Evolutionary conservation across 345 rosid genomes (phyloP), one percentile per base, ranked within the genome.

Genomic region (Lepidium africanum): DNA sequence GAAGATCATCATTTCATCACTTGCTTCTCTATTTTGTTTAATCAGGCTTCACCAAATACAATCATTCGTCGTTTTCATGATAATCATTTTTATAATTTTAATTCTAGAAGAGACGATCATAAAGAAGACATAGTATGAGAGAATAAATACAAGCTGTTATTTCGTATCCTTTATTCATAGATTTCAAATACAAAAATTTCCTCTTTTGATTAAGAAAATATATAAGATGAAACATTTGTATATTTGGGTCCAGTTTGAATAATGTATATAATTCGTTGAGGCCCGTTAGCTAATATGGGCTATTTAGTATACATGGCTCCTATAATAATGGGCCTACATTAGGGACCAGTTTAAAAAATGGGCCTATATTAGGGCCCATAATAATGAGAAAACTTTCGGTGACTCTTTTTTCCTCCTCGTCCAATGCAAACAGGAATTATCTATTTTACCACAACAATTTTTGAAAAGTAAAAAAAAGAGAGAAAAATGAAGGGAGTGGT

Each of bases 391-490:
- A 43, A 61, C 53, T 66, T 53, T 83, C 86, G 85, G 85, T 85
- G 90, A 86, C 80, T 81, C 83, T 76, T 80, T 84, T 76, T 80
- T 84, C 53, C 37, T 67, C 37, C 37, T 67, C 37, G 84, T 81
- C 85, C 76, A 81, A 11, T 81, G 85, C 72, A 80, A 10, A 35
- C 55, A 69, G 57, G 65, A 75, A 37, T 47, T 46, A 38, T 36
- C 5, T 38, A 19, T 3, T 52, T 45, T 54, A 11, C 32, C 19
- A 21, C 17, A 5, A 27, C 5, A 5, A 4, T 1, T 5, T 35
- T 38, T 40, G 10, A 65, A 75, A 62, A 58, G 27, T 48, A 35
- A 35, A 50, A 23, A 2, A 46, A 42, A 25, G 23, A 50, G 6
- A 45, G 2, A 3, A 2, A 27, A 74, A 61, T 5, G 19, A 52